These are phyloP conservation scores for Trichoderma pleuroti DNA, from an alignment of 2,329 filamentous ascomycete species.

Conservation along the genomic window DNA sequence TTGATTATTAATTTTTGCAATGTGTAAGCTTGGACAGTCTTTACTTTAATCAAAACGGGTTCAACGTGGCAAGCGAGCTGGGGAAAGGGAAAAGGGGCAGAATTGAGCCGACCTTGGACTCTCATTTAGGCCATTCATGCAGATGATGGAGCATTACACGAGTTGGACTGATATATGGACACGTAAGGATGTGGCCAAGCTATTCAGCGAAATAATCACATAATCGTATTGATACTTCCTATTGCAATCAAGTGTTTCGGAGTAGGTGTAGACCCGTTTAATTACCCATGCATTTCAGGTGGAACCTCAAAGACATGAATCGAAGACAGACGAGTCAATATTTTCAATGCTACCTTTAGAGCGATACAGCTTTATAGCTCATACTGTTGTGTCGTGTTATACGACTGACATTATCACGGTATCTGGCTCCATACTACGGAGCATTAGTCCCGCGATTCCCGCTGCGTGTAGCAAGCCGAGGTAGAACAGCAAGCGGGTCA, in stretches of 20 bases:
- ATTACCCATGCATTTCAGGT: neutral
- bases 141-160: neutral
- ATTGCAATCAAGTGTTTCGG: neutral
- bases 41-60: neutral
- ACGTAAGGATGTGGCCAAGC: neutral
- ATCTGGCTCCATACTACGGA: neutral
- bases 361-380: neutral
- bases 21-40: neutral
- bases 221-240: neutral
- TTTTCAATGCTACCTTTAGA: too few relatives aligned
- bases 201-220: neutral
- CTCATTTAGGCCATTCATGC: neutral
- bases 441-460: neutral
- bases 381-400: neutral
- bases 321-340: neutral
- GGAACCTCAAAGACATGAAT: neutral
- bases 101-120: neutral
- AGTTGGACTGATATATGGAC: neutral
- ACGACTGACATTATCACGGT: neutral
- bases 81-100: neutral
- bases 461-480: neutral
- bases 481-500: neutral
- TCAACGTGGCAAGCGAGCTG: neutral
- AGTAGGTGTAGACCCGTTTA: neutral
- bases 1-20: neutral